phyloP scores from a whole-genome alignment of 305 asterid genomes.

The Andrographis paniculata region DNA sequence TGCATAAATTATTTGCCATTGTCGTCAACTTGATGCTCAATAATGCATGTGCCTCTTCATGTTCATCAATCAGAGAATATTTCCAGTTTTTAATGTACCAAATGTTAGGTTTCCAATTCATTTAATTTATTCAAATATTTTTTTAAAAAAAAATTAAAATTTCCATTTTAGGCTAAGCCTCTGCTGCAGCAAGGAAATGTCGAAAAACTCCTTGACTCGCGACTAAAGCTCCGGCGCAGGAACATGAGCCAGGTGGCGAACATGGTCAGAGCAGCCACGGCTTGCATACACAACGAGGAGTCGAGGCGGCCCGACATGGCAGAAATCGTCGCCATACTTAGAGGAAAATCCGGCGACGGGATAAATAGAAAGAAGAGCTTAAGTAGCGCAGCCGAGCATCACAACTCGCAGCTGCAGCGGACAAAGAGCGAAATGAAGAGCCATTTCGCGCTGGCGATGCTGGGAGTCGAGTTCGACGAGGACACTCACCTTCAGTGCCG shows the following conservation, averaged over 20 bases:
- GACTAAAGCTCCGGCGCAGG: conserved; percentile 27
- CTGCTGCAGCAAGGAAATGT: conserved; percentile 39
- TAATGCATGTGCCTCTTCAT: conserved; percentile 17
- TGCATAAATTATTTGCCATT: background rate
- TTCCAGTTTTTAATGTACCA: background rate
- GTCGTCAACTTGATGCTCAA: conserved; percentile 5
- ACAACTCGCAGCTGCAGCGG: conserved; percentile 35
- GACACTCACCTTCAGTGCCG: conserved; percentile 36
- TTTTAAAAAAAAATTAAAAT: background rate
- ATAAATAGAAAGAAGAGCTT: conserved; percentile 31
- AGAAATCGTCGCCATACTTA: conserved; percentile 34
- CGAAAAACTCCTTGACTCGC: conserved; percentile 50
- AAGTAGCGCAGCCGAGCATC: too few relatives aligned
- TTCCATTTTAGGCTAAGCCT: conserved; percentile 53
- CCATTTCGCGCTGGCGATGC: conserved; percentile 68
- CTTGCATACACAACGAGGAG: conserved; percentile 50
- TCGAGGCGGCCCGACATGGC: conserved; percentile 41
- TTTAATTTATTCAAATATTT: too few relatives aligned
- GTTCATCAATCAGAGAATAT: background rate
- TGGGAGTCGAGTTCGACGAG: conserved; percentile 57
- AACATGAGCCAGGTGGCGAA: conserved; percentile 25
- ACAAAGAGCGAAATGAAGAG: conserved; percentile 49
- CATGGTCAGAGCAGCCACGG: conserved; percentile 52
- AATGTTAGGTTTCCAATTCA: background rate
- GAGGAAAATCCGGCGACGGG: conserved; percentile 31